These are phyloP conservation scores for Gracilaria caudata DNA, from an alignment of 23 red algal species.

Conservation along the genomic window DNA sequence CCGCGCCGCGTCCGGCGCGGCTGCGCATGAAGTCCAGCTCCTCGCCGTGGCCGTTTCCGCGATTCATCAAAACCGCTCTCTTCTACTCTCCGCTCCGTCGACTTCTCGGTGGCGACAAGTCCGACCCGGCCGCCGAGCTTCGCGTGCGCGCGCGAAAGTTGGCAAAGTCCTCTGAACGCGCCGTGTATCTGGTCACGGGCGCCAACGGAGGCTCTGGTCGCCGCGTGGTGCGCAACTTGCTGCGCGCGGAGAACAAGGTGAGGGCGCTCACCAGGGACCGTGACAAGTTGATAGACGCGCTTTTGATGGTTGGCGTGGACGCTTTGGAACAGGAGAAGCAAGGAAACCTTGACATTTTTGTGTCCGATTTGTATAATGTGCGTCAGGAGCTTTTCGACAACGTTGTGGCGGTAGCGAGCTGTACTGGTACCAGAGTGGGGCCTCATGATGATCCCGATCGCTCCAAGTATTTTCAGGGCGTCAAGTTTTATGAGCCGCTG, in stretches of 20 bases:
- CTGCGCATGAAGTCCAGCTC: background rate
- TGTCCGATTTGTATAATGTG: slow-evolving; percentile 87
- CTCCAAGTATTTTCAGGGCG: slow-evolving; percentile 84
- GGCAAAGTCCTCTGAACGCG: background rate
- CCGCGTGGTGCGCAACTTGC: slow-evolving; percentile 76
- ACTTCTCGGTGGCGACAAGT: background rate
- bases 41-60: slow-evolving; percentile 71
- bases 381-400: slow-evolving; percentile 70
- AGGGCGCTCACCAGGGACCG: slow-evolving; percentile 77
- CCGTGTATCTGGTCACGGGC: slow-evolving; percentile 83
- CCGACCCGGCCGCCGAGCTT: slow-evolving; percentile 26
- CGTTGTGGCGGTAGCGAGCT: slow-evolving; percentile 71
- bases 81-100: slow-evolving; percentile 70
- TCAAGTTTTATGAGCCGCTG: slow-evolving; percentile 79
- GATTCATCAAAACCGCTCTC: slow-evolving; percentile 64
- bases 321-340: slow-evolving; percentile 5
- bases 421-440: slow-evolving; percentile 79
- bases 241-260: slow-evolving; percentile 24
- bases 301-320: slow-evolving; percentile 47
- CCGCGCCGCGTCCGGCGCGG: background rate
- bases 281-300: slow-evolving; percentile 48
- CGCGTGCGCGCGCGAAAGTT: background rate
- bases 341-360: slow-evolving; percentile 62
- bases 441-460: slow-evolving; percentile 73
- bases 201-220: slow-evolving; percentile 87